These are phyloP conservation scores for Amanita muscaria DNA, from an alignment of 768 basidiomycete species.

Conservation along the genomic window DNA sequence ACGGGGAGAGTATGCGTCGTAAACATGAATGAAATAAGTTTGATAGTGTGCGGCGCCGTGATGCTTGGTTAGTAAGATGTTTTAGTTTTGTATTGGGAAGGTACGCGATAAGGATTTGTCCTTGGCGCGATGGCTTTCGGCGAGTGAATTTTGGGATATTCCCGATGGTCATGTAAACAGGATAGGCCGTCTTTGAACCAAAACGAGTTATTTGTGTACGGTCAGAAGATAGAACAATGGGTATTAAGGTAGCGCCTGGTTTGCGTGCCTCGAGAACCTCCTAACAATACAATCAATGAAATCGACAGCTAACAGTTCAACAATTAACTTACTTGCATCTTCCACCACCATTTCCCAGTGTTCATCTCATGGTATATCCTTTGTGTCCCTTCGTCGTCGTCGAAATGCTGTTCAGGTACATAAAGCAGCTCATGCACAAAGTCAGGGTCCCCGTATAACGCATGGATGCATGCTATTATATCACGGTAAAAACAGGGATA, in stretches of 20 bases:
- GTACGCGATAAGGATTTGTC: conserved; percentile 31
- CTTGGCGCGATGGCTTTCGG: conserved; percentile 23
- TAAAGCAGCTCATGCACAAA: not conserved
- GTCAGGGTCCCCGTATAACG: not conserved
- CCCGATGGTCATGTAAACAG: conserved; percentile 34
- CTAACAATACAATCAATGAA: conserved; percentile 8
- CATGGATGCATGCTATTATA: not conserved
- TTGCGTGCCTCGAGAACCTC: conserved; percentile 10
- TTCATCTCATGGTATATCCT: conserved; percentile 25
- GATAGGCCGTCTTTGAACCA: conserved; percentile 29
- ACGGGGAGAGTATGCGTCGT: too few species aligned
- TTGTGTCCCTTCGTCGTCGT: not conserved
- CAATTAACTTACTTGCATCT: conserved; percentile 23
- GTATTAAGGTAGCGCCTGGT: conserved; percentile 22
- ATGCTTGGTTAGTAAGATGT: conserved; percentile 20
- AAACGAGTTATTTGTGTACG: conserved; percentile 32
- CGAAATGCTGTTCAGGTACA: not conserved
- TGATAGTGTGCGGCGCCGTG: conserved; percentile 17
- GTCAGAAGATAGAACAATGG: conserved; percentile 33
- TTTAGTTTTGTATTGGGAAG: conserved; percentile 28
- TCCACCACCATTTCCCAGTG: conserved; percentile 39
- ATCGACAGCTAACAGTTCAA: not conserved
- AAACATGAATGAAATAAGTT: conserved; percentile 30
- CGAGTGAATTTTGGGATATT: conserved; percentile 27
- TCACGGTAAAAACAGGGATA: too few species aligned